These are phyloP conservation scores for Lepidium sativum DNA, from an alignment of 345 rosid species.

Conservation along the genomic window DNA sequence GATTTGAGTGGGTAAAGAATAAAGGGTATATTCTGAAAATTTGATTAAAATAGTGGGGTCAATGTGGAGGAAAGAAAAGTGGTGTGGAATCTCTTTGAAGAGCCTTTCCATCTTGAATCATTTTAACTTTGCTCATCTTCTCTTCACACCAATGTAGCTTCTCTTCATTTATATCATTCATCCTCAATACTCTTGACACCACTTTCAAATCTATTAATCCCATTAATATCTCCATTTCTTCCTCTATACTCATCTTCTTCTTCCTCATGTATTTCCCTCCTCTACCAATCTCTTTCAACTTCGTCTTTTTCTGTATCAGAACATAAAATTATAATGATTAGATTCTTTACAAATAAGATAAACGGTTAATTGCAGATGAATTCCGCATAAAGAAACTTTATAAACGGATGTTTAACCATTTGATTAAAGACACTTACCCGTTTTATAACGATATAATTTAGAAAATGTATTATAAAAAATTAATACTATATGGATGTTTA, in stretches of 20 bases:
- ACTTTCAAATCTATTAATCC: conserved; percentile 80
- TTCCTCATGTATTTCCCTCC: conserved; percentile 62
- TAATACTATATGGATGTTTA: not conserved
- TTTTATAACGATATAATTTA: not conserved
- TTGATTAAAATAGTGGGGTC: conserved; percentile 27
- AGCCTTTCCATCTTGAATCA: conserved; percentile 45
- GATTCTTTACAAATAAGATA: too few relatives aligned
- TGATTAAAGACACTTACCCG: too few relatives aligned
- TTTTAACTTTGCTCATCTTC: conserved; percentile 89
- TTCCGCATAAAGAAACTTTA: too few relatives aligned
- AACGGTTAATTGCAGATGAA: too few relatives aligned
- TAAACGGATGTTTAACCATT: too few relatives aligned
- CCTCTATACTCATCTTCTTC: conserved; percentile 56
- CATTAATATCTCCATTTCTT: conserved; percentile 87
- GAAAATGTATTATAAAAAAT: not conserved
- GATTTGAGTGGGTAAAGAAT: conserved; percentile 23
- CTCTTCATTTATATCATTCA: conserved; percentile 57
- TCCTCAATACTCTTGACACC: conserved; percentile 87
- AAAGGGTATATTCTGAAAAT: conserved; percentile 27
- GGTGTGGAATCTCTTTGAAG: conserved; percentile 85
- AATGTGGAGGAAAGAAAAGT: conserved; percentile 92
- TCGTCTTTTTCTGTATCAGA: conserved; percentile 63
- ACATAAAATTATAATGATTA: not conserved
- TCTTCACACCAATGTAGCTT: conserved; percentile 93
- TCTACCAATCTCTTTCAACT: conserved; percentile 72